Evolutionary conservation across 257 asterid genomes (phyloP), one percentile per base, ranked within the genome.

Genomic region (Paraleonurus japonicus): DNA sequence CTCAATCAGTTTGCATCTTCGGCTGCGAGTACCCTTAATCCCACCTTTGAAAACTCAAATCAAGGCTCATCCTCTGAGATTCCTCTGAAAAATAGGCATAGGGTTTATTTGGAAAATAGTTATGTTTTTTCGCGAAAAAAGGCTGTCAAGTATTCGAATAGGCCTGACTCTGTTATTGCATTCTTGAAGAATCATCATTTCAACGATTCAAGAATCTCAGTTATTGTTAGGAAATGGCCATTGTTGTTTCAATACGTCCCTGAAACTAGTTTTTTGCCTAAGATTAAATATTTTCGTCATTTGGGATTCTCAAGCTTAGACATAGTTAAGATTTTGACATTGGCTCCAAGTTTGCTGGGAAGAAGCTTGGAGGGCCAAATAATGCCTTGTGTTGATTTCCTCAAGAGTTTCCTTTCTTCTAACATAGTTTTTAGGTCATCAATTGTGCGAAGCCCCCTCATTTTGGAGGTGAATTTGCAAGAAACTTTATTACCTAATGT

Each of bases 111-210:
- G 24, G 60, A 63, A 7, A 76, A 43, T 2, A 20, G 16, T 28
- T 9, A 28, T n/a, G 78, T 66, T 7, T 69, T 79, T 22, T 13
- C 79, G 0, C 65, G 32, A 17, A 65, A 73, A 60, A 57, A 13
- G 58, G 76, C 80, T 16, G 33, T 48, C 72, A 28, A 2, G 5
- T 45, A 28, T 58, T 61, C 76, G 19, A 72, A 43, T 1, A 74
- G 70, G 11, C 81, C 87, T 0, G 73, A 77, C 22, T 64, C 78
- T 6, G 69, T 75, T 19, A 1, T 80, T 15, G 54, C 71, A 5
- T 77, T 83, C 67, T 64, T 77, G 54, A 51, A 64, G 45, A 27
- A 43, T 7, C 75, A 80, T 20, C 71, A 74, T 16, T 70, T 80
- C 22, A 62, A 75, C 2, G 72, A 69, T 51, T 17, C 75, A 68